Percentiles rank a stretch among this genome's conserved stretches.
These are phyloP conservation scores for Dictyostelium purpureum DNA, from an alignment of 78 protist genomes.

Conservation along the genomic window DNA sequence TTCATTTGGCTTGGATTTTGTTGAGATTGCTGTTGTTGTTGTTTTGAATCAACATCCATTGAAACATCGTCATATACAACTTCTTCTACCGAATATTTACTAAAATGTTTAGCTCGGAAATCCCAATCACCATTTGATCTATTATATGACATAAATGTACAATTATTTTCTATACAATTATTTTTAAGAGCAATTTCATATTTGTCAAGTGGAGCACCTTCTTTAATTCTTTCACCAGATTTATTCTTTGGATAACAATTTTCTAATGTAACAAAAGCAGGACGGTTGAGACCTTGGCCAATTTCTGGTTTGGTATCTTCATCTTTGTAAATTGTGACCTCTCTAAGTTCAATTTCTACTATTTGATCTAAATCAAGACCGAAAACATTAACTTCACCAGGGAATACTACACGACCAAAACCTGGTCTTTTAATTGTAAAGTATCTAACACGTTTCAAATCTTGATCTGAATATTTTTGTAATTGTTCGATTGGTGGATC, in stretches of 20 bases:
- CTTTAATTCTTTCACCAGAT: background rate
- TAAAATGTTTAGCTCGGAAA: constrained; percentile 70
- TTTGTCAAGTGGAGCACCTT: background rate
- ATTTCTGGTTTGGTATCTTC: constrained; percentile 43
- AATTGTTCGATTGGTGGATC: constrained; percentile 49
- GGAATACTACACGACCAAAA: constrained; percentile 44
- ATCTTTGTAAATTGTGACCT: constrained; percentile 54
- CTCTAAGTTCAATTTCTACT: constrained; percentile 27
- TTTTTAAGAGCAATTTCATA: constrained; percentile 19
- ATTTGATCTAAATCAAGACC: constrained; percentile 18
- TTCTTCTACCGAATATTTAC: constrained; percentile 53
- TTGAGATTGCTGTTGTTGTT: background rate
- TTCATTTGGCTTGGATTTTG: background rate
- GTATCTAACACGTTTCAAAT: constrained; percentile 13
- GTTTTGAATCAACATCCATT: background rate
- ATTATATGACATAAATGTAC: constrained; percentile 20
- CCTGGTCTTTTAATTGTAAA: constrained; percentile 49
- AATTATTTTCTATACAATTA: background rate
- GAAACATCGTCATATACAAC: constrained; percentile 33
- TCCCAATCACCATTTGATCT: constrained; percentile 34
- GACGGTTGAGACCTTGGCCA: constrained; percentile 50
- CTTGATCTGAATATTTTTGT: constrained; percentile 9
- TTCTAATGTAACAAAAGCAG: constrained; percentile 12
- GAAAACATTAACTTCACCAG: constrained; percentile 39
- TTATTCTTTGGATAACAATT: constrained; percentile 30